Base-by-base conservation (phyloP, 2,329 filamentous ascomycete genomes). In the Sordariomycetes sp. region DNA sequence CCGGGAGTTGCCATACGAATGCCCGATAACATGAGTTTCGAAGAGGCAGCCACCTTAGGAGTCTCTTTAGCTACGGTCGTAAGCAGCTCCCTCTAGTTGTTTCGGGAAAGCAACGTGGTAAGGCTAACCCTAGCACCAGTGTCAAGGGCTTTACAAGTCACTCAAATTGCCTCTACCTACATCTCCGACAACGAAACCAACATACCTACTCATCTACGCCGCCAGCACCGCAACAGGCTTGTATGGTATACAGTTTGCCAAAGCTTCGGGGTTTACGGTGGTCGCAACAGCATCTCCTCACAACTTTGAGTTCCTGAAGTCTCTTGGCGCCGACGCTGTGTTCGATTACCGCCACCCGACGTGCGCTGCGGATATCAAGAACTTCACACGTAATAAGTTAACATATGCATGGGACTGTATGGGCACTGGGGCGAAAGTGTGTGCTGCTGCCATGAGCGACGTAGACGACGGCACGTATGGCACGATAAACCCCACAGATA, bases 161-260 rank as follows among this genome's bases (percentile, higher is more conserved):
- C 53, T 72, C 2, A 35, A 51, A 32, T 55, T 72, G 0, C 58
- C 64, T 0, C 50, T 73, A 4, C 75, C 75, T 1, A 54, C 44
- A 15, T 36, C 46, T 8, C 55, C 63, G 6, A 35, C 49, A 20
- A 50, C 53, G n/a, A 51, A 58, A 8, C 47, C 57, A 25, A 46
- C 57, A 27, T 53, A 61, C 0, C 43, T 68, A 26, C 42, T 68
- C 16, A 63, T 66, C 39, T 65, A 68, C 35, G 66, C 63, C 28
- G 63, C 61, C 12, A 68, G 68, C 50, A 76, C 67, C 8, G 72
- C 70, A 3, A 73, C 72, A 0, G 68, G 66, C 49, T 67, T 73
- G 28, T 66, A 72, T 34, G 64, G 52, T 5, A 62, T 68, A 41
- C 63, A 66, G 45, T 61, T 47, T 40, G 61, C 61, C 36, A 60